Conservation (phyloP, 2,329 filamentous ascomycete genomes). For the Talaromyces pinophilus region DNA sequence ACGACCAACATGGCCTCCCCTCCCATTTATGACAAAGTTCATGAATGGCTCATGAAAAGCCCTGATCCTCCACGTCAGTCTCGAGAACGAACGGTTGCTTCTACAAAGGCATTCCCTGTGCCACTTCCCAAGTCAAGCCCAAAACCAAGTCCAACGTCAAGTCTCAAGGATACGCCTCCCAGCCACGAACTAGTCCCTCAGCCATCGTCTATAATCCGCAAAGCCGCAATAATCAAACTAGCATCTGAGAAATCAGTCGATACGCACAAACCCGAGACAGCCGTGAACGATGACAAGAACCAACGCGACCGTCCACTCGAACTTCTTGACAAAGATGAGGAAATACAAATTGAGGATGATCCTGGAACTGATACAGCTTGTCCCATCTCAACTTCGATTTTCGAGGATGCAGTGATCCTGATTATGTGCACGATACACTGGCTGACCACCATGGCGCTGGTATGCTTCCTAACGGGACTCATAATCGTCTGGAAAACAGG, state of each 20-base stretch:
- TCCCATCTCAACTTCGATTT: not conserved
- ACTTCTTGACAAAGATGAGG: not conserved
- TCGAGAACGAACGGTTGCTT: not conserved
- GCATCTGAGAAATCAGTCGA: not conserved
- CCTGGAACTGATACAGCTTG: not conserved
- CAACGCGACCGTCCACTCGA: not conserved
- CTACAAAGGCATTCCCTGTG: not conserved
- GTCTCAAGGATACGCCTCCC: not conserved
- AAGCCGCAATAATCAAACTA: not conserved
- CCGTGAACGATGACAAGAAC: not conserved
- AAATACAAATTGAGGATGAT: not conserved
- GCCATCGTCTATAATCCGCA: not conserved
- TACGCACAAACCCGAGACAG: not conserved
- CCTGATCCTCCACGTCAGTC: constrained; percentile 8
- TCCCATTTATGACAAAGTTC: not conserved
- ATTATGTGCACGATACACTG: not conserved
- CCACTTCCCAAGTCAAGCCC: not conserved
- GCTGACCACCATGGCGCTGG: not conserved
- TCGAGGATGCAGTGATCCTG: constrained; percentile 5
- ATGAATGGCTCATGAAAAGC: constrained; percentile 8
- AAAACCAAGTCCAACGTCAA: not conserved
- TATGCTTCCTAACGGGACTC: not conserved
- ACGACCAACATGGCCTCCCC: not conserved
- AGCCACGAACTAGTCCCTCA: not conserved
- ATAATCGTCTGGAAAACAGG: constrained; percentile 8